A percentile compares a stretch with the other conserved stretches of the same genome.
Conservation (phyloP, 1,284 basidiomycete species). For the Ceraceosorus guamensis region DNA sequence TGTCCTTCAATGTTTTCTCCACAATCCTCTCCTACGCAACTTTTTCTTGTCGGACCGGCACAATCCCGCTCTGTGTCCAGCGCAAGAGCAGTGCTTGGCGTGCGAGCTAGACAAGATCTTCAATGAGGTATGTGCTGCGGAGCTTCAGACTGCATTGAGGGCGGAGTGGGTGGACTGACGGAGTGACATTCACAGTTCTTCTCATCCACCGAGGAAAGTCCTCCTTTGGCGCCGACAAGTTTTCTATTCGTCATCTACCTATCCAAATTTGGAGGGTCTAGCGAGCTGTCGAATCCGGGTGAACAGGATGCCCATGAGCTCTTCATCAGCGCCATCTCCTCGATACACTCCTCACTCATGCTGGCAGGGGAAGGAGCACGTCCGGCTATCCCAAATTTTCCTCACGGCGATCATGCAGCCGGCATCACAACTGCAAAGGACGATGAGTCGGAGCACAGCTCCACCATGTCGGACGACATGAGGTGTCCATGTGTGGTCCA, state of each 20-base stretch:
- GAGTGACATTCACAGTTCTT: too few species aligned
- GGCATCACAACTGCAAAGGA: slow-evolving; percentile 2
- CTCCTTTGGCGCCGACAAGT: slow-evolving; percentile 61
- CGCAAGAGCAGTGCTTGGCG: slow-evolving; percentile 66
- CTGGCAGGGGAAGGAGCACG: slow-evolving; percentile 20
- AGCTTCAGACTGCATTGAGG: too few species aligned
- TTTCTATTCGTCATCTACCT: slow-evolving; percentile 84
- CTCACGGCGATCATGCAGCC: slow-evolving; percentile 16
- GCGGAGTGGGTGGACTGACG: too few species aligned
- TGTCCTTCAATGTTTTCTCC: slow-evolving; percentile 82
- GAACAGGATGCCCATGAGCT: slow-evolving; percentile 88
- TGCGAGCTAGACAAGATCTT: slow-evolving; percentile 94
- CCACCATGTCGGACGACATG: too few species aligned
- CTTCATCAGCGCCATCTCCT: slow-evolving; percentile 45
- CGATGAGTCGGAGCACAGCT: neutral
- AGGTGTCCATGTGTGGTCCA: slow-evolving; percentile 84
- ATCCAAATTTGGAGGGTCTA: slow-evolving; percentile 66
- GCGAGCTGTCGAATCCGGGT: slow-evolving; percentile 51
- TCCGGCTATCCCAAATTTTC: slow-evolving; percentile 18
- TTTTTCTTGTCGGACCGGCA: slow-evolving; percentile 86
- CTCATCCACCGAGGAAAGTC: too few species aligned
- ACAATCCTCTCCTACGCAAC: slow-evolving; percentile 83
- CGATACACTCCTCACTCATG: slow-evolving; percentile 36
- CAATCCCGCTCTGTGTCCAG: slow-evolving; percentile 56
- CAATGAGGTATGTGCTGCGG: slow-evolving; percentile 58